A percentile compares a stretch with the other conserved stretches of the same genome.
Evolutionary conservation across 73 alveolate species (phyloP).

Genomic region (Tetrahymena elliotti): DNA sequence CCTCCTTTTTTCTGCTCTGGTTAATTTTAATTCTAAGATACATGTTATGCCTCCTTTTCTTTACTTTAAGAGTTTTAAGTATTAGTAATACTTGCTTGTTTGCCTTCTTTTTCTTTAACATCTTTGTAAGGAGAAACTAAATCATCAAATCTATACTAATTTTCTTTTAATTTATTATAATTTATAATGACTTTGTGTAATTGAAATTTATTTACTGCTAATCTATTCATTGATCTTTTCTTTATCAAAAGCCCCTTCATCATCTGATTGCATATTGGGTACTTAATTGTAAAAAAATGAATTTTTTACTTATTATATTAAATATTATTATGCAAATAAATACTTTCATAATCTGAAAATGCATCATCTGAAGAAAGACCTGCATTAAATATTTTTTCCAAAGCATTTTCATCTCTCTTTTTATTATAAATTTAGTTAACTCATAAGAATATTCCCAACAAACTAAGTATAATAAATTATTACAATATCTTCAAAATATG

Average conservation of each 20-base stretch:
- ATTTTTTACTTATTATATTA: background rate
- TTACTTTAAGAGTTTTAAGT: background rate
- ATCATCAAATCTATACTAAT: slow-evolving; percentile 10
- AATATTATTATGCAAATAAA: background rate
- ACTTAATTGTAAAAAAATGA: background rate
- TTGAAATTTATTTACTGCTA: background rate
- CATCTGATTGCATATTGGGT: background rate
- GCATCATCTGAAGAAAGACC: background rate
- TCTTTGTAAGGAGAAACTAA: slow-evolving; percentile 17
- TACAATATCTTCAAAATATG: slow-evolving; percentile 53
- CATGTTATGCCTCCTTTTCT: background rate
- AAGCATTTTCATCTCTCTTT: background rate
- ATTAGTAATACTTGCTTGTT: background rate
- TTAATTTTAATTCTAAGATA: background rate
- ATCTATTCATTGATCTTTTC: background rate
- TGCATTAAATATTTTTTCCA: background rate
- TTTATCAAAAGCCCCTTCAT: background rate
- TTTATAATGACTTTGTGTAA: background rate
- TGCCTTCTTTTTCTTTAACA: background rate
- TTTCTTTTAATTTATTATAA: background rate
- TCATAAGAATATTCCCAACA: background rate
- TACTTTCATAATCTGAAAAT: background rate
- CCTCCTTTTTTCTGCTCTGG: slow-evolving; percentile 6
- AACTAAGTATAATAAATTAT: background rate
- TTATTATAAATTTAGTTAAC: background rate